Evolutionary conservation across 225 moss, liverwort and hornwort species (phyloP), one percentile per base, ranked within the genome.

Genomic region (Sphagnum tenellum): DNA sequence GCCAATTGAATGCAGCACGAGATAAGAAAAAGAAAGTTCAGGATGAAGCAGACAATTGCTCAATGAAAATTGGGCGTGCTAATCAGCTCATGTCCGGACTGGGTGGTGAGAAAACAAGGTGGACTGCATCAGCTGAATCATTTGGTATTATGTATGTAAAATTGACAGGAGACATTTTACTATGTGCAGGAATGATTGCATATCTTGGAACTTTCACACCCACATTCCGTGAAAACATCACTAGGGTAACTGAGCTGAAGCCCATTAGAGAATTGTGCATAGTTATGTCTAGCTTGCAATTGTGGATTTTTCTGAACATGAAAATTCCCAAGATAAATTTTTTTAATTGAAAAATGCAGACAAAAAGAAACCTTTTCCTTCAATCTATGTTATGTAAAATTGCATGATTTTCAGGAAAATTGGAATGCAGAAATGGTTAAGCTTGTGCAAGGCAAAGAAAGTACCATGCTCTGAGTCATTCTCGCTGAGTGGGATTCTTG

Each of bases 141-240:
- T 94, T 81, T 77, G 94, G 89, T 5, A 50, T 72, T 51, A 83
- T 81, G 55, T 89, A 89, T 55, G 9, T 85, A 13, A 89, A 87
- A 44, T 62, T 91, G n/a, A 91, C 89, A 0, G 91, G 94, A 53
- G 94, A 94, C 52, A 80, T 91, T 57, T 66, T 94, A 70, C 75
- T 94, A 66, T 79, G 89, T 14, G 87, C 94, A 0, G 94, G 91
- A 47, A 91, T 91, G 89, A 71, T 94, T 3, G 89, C 94, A n/a
- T 94, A 91, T 48, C 75, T 94, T 8, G 94, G 94, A 70, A 89
- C 87, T 52, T 94, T 91, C 60, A 91, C 91, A 0, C 91, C 94
- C 0, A 66, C 78, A 0, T 94, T 94, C 7, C 57, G 91, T 68
- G 85, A 89, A 0, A 85, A 79, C 7, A 89, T 83, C 47, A 3